Base-by-base conservation (phyloP, 805 yeast genomes). In the Candida nitratophila region DNA sequence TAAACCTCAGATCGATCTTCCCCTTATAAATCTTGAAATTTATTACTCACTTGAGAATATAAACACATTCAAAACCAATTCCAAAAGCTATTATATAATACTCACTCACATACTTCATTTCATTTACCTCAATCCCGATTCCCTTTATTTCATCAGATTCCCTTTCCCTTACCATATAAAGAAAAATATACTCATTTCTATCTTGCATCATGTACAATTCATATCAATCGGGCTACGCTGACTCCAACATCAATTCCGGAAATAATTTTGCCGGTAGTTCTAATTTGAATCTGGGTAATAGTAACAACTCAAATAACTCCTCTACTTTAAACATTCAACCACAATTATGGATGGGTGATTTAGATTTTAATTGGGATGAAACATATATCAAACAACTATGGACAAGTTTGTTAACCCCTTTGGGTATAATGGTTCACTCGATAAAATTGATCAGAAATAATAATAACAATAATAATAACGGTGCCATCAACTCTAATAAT, bases 301-400 rank as follows among this genome's bases (percentile, higher is more conserved):
- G 44, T 31, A 40, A 39, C 7, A 24, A 4, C n/a, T 20, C 19
- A 24, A 32, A 37, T 16, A 50, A 47, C 37, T 51, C 48, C 2
- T 61, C 22, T 4, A 37, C 26, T 17, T n/a, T 33, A 15, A 37
- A 37, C 22, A 24, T 55, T 46, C 51, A 57, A 21, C 65, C 64
- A 34, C 81, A 76, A 50, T 57, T 85, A 41, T 85, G 90, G 84
- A 90, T 89, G 96, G 97, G 96, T 20, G 96, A 87, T 54, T 65
- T 89, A 38, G 96, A 88, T 52, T 86, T 86, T 10, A 69, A 76
- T 59, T 86, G 96, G 89, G 86, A 84, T 47, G 96, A 89, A 58
- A 60, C 66, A 34, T 67, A 75, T 12, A 74, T 90, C 43, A 71
- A 70, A 40, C 75, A 76, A 46, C 74, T 89, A 39, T 89, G 96